These are phyloP conservation scores for Colletotrichum abscissum DNA, from an alignment of 2,329 filamentous ascomycete species.

Conservation along the genomic window DNA sequence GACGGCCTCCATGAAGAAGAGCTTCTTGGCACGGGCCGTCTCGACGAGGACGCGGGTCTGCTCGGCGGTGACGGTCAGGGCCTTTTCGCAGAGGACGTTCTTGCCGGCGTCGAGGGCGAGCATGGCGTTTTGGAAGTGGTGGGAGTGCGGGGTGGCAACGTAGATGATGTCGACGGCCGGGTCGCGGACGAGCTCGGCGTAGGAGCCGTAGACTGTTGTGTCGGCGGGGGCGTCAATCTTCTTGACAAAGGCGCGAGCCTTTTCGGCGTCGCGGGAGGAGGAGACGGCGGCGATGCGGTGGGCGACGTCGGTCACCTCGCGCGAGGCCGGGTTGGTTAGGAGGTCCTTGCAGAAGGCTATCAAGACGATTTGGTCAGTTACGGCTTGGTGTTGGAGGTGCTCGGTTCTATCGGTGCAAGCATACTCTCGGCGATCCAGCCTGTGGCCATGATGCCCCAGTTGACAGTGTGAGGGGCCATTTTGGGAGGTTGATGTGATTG, in stretches of 20 bases:
- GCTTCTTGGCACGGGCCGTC: conserved; percentile 76
- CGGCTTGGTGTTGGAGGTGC: neutral
- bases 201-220: conserved; percentile 81
- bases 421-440: conserved; percentile 68
- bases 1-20: conserved; percentile 88
- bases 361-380: neutral
- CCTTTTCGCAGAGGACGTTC: conserved; percentile 91
- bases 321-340: conserved; percentile 76
- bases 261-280: conserved; percentile 77
- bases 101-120: conserved; percentile 87
- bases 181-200: conserved; percentile 83
- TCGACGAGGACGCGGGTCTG: conserved; percentile 80
- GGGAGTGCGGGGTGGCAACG: conserved; percentile 89
- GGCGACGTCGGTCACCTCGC: conserved; percentile 76
- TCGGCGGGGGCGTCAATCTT: conserved; percentile 75
- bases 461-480: conserved; percentile 62
- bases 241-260: conserved; percentile 78
- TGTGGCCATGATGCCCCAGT: conserved; percentile 72
- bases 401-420: conserved; percentile 38
- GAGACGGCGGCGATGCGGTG: conserved; percentile 85
- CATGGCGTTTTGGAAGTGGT: conserved; percentile 92
- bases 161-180: conserved; percentile 87
- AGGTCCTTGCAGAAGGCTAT: conserved; percentile 81
- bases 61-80: conserved; percentile 84
- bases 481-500: conserved; percentile 29